Conservation (phyloP, 495 filamentous ascomycete species). For the Xylaria intraflava region DNA sequence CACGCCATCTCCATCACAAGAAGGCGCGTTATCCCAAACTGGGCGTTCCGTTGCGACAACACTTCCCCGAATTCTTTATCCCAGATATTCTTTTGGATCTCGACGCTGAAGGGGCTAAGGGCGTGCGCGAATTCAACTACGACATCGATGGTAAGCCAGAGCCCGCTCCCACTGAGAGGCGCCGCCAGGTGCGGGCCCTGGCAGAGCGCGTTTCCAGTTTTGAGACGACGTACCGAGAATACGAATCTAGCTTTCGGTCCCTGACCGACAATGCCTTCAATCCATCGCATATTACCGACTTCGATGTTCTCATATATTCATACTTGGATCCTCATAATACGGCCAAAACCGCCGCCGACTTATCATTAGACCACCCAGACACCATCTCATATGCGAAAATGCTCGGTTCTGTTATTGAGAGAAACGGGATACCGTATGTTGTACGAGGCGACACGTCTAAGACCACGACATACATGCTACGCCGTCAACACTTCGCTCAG, state of each 20-base stretch:
- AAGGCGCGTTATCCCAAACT: not conserved
- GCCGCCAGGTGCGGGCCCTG: slow-evolving; percentile 3
- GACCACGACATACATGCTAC: slow-evolving; percentile 12
- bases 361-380: no score
- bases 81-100: slow-evolving; percentile 22
- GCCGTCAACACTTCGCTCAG: not conserved
- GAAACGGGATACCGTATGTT: slow-evolving; percentile 17
- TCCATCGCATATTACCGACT: slow-evolving; percentile 19
- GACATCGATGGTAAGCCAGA: slow-evolving; percentile 10
- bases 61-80: slow-evolving; percentile 8
- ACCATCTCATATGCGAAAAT: not conserved
- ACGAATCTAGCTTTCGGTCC: not conserved
- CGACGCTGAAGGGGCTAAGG: slow-evolving; percentile 18
- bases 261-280: slow-evolving; percentile 3
- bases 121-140: slow-evolving; percentile 18
- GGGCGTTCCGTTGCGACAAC: not conserved
- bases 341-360: not conserved
- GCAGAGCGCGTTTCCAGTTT: slow-evolving; percentile 14
- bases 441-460: slow-evolving; percentile 4
- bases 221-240: slow-evolving; percentile 4
- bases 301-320: slow-evolving; percentile 22
- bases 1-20: not conserved
- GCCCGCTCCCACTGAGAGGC: not conserved
- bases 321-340: slow-evolving; percentile 7
- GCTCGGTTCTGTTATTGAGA: not conserved